phyloP scores from a whole-genome alignment of 768 basidiomycete genomes.

The Fistulinella prunicolor region DNA sequence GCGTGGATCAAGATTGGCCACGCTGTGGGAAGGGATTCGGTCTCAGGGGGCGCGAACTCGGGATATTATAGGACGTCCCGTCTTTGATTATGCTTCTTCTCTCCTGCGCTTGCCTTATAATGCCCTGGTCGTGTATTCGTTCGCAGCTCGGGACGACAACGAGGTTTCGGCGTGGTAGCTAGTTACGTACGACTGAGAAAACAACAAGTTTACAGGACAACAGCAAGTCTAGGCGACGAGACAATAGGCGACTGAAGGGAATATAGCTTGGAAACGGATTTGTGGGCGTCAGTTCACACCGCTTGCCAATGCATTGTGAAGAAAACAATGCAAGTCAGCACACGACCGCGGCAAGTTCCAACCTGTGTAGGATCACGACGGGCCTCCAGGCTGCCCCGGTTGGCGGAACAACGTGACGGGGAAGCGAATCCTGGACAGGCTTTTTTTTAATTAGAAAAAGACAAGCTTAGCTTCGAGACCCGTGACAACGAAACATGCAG shows the following conservation, averaged over 20 bases:
- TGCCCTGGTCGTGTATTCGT: not conserved
- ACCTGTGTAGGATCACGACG: conserved; percentile 26
- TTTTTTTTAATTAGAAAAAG: too few species aligned
- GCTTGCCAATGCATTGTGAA: too few species aligned
- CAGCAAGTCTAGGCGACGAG: not conserved
- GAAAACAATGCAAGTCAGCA: conserved; percentile 8
- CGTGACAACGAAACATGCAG: conserved; percentile 3
- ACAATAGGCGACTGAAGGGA: conserved; percentile 14
- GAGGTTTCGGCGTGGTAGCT: conserved; percentile 25
- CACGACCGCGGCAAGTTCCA: too few species aligned
- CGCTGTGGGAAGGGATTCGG: conserved; percentile 18
- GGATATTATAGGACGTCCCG: conserved; percentile 14
- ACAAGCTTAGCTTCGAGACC: not conserved
- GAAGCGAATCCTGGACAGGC: conserved; percentile 6
- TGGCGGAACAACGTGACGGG: conserved; percentile 18
- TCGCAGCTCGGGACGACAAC: conserved; percentile 12
- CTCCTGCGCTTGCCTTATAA: conserved; percentile 1
- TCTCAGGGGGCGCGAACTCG: conserved; percentile 18
- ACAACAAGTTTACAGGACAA: conserved; percentile 2
- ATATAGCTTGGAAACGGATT: conserved; percentile 6
- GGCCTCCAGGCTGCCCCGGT: conserved; percentile 13
- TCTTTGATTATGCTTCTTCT: not conserved
- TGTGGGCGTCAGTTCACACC: too few species aligned
- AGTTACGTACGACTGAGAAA: conserved; percentile 24
- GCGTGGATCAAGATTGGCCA: conserved; percentile 32